These are phyloP conservation scores for Phytophthora citricola DNA, from an alignment of 352 stramenopile genomes.

Conservation along the genomic window DNA sequence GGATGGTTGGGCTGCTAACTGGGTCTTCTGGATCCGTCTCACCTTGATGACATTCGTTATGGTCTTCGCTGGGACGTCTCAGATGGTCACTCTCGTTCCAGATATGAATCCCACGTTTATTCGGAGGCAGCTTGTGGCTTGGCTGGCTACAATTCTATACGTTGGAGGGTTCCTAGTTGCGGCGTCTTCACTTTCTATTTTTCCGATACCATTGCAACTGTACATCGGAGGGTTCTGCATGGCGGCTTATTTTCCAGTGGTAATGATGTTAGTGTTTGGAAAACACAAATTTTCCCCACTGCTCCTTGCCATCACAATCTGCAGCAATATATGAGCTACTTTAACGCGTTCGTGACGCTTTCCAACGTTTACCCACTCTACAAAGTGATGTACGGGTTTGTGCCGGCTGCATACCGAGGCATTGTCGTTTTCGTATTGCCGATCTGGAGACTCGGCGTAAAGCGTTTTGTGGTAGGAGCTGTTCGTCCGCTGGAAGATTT, in stretches of 20 bases:
- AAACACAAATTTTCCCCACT: neutral
- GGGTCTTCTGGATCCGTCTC: slow-evolving; percentile 2
- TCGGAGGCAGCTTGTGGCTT: neutral
- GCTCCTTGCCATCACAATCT: neutral
- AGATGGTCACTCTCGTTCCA: neutral
- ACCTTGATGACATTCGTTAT: neutral
- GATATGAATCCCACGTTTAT: neutral
- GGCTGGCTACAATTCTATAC: neutral
- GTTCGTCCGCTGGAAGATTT: neutral
- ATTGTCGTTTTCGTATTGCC: slow-evolving; percentile 1
- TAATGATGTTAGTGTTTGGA: neutral
- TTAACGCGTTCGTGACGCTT: neutral
- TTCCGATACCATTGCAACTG: neutral
- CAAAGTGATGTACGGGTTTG: slow-evolving; percentile 1
- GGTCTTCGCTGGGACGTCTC: neutral
- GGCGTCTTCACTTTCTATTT: neutral
- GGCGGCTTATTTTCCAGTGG: neutral
- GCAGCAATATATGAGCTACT: neutral
- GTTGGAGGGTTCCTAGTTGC: neutral
- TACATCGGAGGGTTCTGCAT: neutral
- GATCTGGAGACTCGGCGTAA: neutral
- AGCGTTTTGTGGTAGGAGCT: neutral
- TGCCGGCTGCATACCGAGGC: neutral
- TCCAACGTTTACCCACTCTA: neutral
- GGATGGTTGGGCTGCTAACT: slow-evolving; percentile 1